A percentile compares a stretch with the other conserved stretches of the same genome.
Evolutionary conservation across 2,329 filamentous ascomycete species (phyloP).

Genomic region (Aspergillus persii): DNA sequence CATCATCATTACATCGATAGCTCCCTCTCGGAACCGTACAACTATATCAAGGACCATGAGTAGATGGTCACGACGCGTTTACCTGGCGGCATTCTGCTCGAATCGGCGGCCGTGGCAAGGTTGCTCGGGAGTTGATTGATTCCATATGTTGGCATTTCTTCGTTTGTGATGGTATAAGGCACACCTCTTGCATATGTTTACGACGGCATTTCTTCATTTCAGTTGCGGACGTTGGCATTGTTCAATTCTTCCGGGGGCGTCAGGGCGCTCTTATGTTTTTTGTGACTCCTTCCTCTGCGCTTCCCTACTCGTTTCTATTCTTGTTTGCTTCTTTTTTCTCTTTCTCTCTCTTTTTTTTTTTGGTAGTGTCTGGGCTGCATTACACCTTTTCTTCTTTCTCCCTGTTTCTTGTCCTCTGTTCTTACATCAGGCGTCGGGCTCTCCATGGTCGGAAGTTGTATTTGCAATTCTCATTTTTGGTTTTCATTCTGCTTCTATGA

Average conservation of each 20-base stretch:
- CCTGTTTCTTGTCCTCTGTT: conserved; percentile 23
- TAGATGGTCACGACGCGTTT: conserved; percentile 23
- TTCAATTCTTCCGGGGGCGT: conserved; percentile 33
- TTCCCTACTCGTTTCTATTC: conserved; percentile 14
- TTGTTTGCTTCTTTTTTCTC: conserved; percentile 14
- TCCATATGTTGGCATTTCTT: conserved; percentile 42
- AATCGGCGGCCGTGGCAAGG: conserved; percentile 17
- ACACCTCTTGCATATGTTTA: conserved; percentile 41
- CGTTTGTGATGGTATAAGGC: conserved; percentile 42
- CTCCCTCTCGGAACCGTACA: conserved; percentile 31
- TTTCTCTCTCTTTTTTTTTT: conserved; percentile 18
- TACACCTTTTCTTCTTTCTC: conserved; percentile 29
- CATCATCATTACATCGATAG: conserved; percentile 38
- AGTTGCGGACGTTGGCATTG: conserved; percentile 36
- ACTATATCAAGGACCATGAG: conserved; percentile 31
- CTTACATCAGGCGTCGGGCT: conserved; percentile 28
- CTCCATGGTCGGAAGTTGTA: conserved; percentile 22
- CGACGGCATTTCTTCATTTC: conserved; percentile 34
- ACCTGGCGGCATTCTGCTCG: conserved; percentile 25
- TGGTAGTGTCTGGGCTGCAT: conserved; percentile 24
- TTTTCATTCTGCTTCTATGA: conserved; percentile 20
- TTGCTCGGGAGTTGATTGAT: conserved; percentile 29
- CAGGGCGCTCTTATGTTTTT: conserved; percentile 29
- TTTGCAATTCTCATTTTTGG: conserved; percentile 21
- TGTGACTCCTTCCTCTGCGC: conserved; percentile 20